Evolutionary conservation across 768 basidiomycete species (phyloP).

Genomic region (Xanthoconium purpureum): DNA sequence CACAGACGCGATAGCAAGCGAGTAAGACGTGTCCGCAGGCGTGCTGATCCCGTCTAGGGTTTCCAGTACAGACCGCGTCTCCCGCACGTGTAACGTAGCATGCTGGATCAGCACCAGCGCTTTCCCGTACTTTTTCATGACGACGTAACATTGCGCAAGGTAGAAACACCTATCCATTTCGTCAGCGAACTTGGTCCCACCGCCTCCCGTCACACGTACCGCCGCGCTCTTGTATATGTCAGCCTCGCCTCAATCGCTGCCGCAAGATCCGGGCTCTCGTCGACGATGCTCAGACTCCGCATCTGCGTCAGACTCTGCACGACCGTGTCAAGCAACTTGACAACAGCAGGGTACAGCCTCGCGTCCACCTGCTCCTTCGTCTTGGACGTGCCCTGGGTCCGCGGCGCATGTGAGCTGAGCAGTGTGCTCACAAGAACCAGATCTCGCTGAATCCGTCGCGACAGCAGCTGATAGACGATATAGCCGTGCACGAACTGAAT

Average conservation of each 20-base stretch:
- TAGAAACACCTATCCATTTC: conserved; percentile 56
- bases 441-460: conserved; percentile 86
- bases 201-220: conserved; percentile 40
- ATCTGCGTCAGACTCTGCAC: conserved; percentile 84
- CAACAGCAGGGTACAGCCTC: conserved; percentile 78
- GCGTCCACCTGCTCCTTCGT: conserved; percentile 55
- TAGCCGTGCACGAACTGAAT: conserved; percentile 84
- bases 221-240: conserved; percentile 69
- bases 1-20: conserved; percentile 43
- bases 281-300: conserved; percentile 77
- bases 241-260: conserved; percentile 74
- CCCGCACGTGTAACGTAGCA: conserved; percentile 70
- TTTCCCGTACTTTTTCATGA: conserved; percentile 69
- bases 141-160: conserved; percentile 72
- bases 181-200: not conserved
- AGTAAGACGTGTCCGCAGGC: conserved; percentile 47
- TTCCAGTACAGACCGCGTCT: conserved; percentile 54
- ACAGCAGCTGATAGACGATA: conserved; percentile 83
- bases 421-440: conserved; percentile 71
- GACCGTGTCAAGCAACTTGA: conserved; percentile 84
- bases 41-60: conserved; percentile 45
- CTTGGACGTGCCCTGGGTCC: conserved; percentile 25
- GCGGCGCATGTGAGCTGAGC: conserved; percentile 42
- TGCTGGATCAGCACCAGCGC: conserved; percentile 69
- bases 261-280: conserved; percentile 82